Evolutionary conservation across 805 yeast genomes (phyloP), one percentile per base, ranked within the genome.

Genomic region (Cyberlindnera bimundalis): DNA sequence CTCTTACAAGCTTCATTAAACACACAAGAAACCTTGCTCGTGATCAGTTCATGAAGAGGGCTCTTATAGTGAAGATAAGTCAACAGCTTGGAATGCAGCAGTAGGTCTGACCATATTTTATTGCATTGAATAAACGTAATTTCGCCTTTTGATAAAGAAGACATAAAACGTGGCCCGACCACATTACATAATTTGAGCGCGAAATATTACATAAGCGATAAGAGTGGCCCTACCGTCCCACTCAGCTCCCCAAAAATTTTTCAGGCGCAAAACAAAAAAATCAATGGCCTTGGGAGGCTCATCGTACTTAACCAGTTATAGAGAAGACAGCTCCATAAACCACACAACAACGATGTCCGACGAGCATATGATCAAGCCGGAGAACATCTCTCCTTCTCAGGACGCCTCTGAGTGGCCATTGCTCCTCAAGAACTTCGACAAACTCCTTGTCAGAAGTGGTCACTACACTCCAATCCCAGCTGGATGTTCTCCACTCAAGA

Each of bases 401-500:
- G 93, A 90, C 67, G 83, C 98, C 45, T 79, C 95, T 44, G 87
- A 84, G 55, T 93, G 98, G 98, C 99, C 99, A 24, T 75, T 93
- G 58, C 74, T 93, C 56, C 74, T 93, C 65, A 93, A 93, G 66
- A 82, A 91, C 73, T 93, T 82, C 67, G 98, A 93, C 73, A 84
- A 90, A 69, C 73, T 93, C 45, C 74, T 90, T 49, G 97, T 93
- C 41, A 84, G 99, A 74, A 82, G 95, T 46, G 96, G 96, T 34
- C 99, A 93, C 64, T 91, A 93, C 65, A 91, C 98, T 33, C 98
- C 98, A 53, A 90, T 90, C 55, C 97, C 98, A 58, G 74, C 91
- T 41, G 99, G 99, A 51, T 78, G 91, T 62, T 79, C 96, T 39
- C 99, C 99, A 47, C 76, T 86, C 63, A 89, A 88, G 69, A 83